These are phyloP conservation scores for Purpureocillium lavendulum DNA, from an alignment of 2,329 filamentous ascomycete genomes.

Conservation along the genomic window DNA sequence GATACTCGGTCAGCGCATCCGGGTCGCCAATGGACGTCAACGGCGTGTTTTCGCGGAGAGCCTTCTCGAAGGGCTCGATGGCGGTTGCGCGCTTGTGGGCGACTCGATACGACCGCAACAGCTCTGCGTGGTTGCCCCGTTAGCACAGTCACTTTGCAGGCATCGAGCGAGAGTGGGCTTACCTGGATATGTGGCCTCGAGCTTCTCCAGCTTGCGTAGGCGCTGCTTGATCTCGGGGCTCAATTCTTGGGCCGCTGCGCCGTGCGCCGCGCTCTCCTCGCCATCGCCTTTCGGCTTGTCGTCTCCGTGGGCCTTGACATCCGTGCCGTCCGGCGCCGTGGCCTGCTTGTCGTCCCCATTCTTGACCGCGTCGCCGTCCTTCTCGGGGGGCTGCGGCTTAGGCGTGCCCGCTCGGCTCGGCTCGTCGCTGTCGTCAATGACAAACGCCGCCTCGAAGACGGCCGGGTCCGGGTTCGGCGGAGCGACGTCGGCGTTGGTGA, in stretches of 20 bases:
- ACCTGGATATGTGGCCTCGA: conserved; percentile 84
- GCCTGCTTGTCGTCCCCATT: conserved; percentile 15
- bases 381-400: conserved; percentile 28
- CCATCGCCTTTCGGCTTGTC: conserved; percentile 7
- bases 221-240: conserved; percentile 67
- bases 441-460: conserved; percentile 80
- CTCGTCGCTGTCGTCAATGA: conserved; percentile 75
- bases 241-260: conserved; percentile 40
- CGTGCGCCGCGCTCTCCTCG: conserved; percentile 5
- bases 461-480: conserved; percentile 65
- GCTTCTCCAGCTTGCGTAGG: conserved; percentile 78
- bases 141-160: conserved; percentile 3
- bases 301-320: conserved; percentile 7
- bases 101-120: conserved; percentile 84
- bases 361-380: conserved; percentile 15
- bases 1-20: conserved; percentile 75
- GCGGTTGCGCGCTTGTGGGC: conserved; percentile 79
- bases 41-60: conserved; percentile 85
- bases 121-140: conserved; percentile 43
- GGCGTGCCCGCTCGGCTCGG: conserved; percentile 55
- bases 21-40: conserved; percentile 83
- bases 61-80: conserved; percentile 89
- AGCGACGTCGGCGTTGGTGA: conserved; percentile 32
- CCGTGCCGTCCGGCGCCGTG: conserved; percentile 12
- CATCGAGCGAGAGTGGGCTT: conserved; percentile 11